These are phyloP conservation scores for Phytophthora ohioensis DNA, from an alignment of 352 stramenopile species.

Conservation along the genomic window DNA sequence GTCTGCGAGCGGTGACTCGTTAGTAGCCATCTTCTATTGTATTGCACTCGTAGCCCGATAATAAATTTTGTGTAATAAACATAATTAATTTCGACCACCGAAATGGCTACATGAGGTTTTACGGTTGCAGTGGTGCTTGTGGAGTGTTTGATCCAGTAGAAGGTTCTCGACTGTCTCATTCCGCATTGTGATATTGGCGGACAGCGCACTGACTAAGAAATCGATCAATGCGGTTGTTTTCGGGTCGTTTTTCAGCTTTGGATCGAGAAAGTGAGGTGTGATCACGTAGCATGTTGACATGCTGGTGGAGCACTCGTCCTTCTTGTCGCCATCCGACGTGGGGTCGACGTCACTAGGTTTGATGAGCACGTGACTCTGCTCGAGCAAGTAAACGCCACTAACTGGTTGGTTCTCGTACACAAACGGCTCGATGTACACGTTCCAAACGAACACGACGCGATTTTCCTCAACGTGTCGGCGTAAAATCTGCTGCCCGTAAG, in stretches of 20 bases:
- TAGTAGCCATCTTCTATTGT: not conserved
- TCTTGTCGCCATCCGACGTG: slow-evolving; percentile 13
- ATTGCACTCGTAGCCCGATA: not conserved
- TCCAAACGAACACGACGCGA: slow-evolving; percentile 69
- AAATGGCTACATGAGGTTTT: slow-evolving; percentile 18
- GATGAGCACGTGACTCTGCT: slow-evolving; percentile 69
- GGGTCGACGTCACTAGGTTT: slow-evolving; percentile 36
- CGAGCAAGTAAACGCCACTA: slow-evolving; percentile 49
- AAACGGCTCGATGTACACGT: slow-evolving; percentile 57
- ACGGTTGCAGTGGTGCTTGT: slow-evolving; percentile 18
- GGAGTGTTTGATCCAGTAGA: slow-evolving; percentile 37
- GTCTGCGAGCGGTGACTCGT: slow-evolving; percentile 2
- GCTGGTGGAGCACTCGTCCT: slow-evolving; percentile 43
- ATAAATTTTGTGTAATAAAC: not conserved
- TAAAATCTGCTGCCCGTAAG: slow-evolving; percentile 64
- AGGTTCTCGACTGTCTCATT: slow-evolving; percentile 61
- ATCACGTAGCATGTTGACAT: slow-evolving; percentile 65
- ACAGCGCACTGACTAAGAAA: slow-evolving; percentile 48
- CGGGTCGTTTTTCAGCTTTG: slow-evolving; percentile 32
- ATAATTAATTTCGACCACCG: slow-evolving; percentile 12
- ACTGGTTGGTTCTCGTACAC: slow-evolving; percentile 56
- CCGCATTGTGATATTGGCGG: slow-evolving; percentile 41
- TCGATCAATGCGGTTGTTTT: slow-evolving; percentile 46
- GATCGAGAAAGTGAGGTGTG: slow-evolving; percentile 50
- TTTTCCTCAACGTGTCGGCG: slow-evolving; percentile 62